Base-by-base conservation (phyloP, 495 filamentous ascomycete genomes). In the Neurospora discreta region DNA sequence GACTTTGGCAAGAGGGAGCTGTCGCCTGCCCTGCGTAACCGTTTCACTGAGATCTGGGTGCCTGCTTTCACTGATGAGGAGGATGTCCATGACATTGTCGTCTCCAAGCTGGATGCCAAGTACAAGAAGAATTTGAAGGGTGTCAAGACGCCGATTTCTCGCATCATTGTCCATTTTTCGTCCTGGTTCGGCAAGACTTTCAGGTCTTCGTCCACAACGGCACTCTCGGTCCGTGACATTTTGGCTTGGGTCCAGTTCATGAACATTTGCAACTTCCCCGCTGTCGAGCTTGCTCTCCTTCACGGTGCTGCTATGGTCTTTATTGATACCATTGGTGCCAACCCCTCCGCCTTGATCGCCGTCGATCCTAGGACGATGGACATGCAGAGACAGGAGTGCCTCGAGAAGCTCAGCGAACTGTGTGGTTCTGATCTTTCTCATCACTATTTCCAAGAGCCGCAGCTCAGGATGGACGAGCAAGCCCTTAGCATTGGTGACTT, bases 21-120 rank as follows among this genome's bases (percentile, higher is more conserved):
- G 65, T 98, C 96, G 3, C 94, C 95, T 6, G 96, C 96, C 33
- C 84, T 99, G 70, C 88, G 96, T 33, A 98, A 99, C 78, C 91
- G 96, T 46, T 98, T 99, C 82, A 99, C 96, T 0, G 96, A 99
- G 78, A 97, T 99, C 26, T 99, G 96, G 96, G 96, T 97, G 0
- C 93, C 95, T 4, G 85, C 93, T 3, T 82, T 92, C 60, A 91
- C 92, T 0, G 92, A 95, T 52, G 85, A 86, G 42, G 90, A 94
- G 38, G 96, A 99, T 77, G 89, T 98, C 36, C 81, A 94, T 40
- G 91, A 95, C 60, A 98, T 99, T 70, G 89, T 97, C 10, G 82
- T 85, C 39, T 89, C 89, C 40, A 97, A 95, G 78, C 83, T 98
- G 7, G 76, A 79, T 13, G 75, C 78, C 1, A 76, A 74, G 44